Evolutionary conservation across 768 basidiomycete species (phyloP), one percentile per base, ranked within the genome.

Genomic region (Psilocybe azurescens): DNA sequence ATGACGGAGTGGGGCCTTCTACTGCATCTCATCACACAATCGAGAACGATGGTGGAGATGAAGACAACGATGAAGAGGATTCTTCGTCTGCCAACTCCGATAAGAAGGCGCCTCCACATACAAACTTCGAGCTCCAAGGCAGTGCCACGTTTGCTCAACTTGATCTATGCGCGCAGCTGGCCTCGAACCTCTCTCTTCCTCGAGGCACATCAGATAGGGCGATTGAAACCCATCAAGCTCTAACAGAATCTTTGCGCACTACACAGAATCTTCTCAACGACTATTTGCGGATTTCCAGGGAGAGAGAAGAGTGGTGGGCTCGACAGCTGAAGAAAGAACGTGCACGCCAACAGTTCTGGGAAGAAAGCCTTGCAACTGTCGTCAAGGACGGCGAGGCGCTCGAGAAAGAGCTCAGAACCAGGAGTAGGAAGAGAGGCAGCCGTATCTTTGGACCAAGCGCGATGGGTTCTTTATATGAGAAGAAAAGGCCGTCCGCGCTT

Each of bases 291-390:
- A 14, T 95, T 86, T 79, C 83, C 5, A 79, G 81, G 58, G 89
- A 90, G 60, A 81, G 96, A n/a, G 96, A 97, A 65, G 83, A 84
- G 53, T 97, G 90, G 84, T 95, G 87, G 79, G 82, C 81, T 59
- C 75, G 80, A 32, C 84, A 87, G 66, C 77, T 95, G 9, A 83
- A 83, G 64, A 83, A 84, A 28, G 91, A 94, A 70, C 79, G 82
- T 52, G 79, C 83, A 66, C 79, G 88, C 28, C 87, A 88, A 69
- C 77, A 71, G 10, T 79, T 95, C 29, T 98, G 96, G 96, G 95
- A 97, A 75, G 90, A 94, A 76, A 96, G 92, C 72, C 74, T 98
- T 69, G 87, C 89, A 58, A 86, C 87, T 1, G 94, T 96, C 7
- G 95, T 95, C 1, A 81, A 83, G 59, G 93, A 97, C 72, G 94